Evolutionary conservation across 164 flowering plant species (phyloP).

Genomic region (Berberis thunbergii): DNA sequence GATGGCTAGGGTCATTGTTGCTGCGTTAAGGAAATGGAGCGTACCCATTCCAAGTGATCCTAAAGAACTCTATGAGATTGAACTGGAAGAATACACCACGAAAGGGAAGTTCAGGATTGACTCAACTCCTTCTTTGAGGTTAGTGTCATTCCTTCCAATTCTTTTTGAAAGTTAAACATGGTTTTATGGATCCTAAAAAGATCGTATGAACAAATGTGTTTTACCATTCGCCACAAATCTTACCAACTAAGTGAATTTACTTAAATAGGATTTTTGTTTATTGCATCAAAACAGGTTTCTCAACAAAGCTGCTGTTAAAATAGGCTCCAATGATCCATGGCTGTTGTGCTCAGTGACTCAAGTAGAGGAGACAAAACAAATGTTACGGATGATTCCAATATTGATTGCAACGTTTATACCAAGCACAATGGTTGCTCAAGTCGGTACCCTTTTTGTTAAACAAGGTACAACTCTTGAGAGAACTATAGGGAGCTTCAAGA

Average conservation of each 20-base stretch:
- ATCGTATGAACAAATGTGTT: too few species aligned
- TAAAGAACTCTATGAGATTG: constrained; percentile 19
- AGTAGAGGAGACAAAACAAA: constrained; percentile 42
- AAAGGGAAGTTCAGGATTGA: constrained; percentile 15
- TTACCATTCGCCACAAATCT: neutral
- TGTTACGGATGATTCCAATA: constrained; percentile 36
- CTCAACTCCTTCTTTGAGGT: constrained; percentile 18
- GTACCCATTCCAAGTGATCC: constrained; percentile 12
- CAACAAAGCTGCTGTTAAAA: constrained; percentile 31
- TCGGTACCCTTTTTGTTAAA: constrained; percentile 33
- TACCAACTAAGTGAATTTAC: neutral
- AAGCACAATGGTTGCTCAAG: constrained; percentile 31
- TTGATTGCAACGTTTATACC: constrained; percentile 27
- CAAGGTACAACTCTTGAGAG: constrained; percentile 35
- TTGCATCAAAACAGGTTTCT: constrained; percentile 22
- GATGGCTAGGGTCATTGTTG: constrained; percentile 19
- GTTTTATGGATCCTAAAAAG: too few species aligned
- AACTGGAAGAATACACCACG: constrained; percentile 8
- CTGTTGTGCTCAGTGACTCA: constrained; percentile 37
- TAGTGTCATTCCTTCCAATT: neutral
- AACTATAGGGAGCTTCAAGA: constrained; percentile 17
- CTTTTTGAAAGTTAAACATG: too few species aligned
- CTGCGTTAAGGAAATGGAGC: constrained; percentile 19
- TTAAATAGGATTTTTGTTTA: neutral
- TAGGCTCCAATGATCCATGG: constrained; percentile 21